Evolutionary conservation across 2,329 filamentous ascomycete species (phyloP).

Genomic region (Elsinoe perseae): DNA sequence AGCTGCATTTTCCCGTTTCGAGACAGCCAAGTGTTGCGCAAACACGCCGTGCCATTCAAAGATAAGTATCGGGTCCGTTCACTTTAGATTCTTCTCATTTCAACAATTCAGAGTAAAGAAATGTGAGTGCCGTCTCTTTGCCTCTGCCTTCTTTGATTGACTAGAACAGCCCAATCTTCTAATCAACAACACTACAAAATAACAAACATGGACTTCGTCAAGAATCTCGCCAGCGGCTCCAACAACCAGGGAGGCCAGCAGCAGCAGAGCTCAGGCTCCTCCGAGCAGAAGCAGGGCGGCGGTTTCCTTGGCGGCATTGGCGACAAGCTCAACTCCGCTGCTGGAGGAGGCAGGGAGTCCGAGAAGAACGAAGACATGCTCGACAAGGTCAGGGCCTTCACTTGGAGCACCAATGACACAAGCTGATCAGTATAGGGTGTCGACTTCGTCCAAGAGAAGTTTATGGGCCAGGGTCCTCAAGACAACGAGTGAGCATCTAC

Average conservation of each 20-base stretch:
- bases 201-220: constrained; percentile 41
- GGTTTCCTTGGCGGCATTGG: constrained; percentile 53
- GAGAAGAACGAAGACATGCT: constrained; percentile 79
- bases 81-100: not conserved
- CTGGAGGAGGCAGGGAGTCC: constrained; percentile 63
- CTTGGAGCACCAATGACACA: constrained; percentile 8
- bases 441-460: constrained; percentile 69
- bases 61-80: not conserved
- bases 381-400: constrained; percentile 58
- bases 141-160: not conserved
- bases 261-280: constrained; percentile 23
- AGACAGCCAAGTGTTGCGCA: constrained; percentile 11
- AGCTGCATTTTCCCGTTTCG: constrained; percentile 12
- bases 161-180: not conserved
- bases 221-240: constrained; percentile 38
- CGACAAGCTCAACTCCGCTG: constrained; percentile 62
- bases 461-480: constrained; percentile 63
- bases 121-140: not conserved
- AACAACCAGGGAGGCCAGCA: constrained; percentile 29
- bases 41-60: not conserved
- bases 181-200: not conserved
- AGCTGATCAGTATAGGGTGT: constrained; percentile 46
- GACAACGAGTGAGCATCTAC: constrained; percentile 44
- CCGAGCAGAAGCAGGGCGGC: constrained; percentile 25
- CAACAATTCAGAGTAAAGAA: not conserved